Evolutionary conservation across 257 asterid genomes (phyloP).

Genomic region (Ilex asprella): DNA sequence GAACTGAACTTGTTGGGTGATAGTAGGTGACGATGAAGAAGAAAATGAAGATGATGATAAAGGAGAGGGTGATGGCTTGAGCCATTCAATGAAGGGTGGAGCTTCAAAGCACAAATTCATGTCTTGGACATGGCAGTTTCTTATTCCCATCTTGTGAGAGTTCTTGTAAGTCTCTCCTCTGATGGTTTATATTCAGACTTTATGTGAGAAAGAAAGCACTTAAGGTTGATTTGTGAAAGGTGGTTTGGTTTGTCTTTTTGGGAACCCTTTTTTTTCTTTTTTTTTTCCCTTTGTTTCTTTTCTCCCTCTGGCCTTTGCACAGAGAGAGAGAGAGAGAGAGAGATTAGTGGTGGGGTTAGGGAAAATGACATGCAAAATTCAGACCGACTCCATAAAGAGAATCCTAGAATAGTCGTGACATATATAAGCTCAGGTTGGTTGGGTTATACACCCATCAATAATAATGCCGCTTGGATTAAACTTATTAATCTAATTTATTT

Average conservation of each 20-base stretch:
- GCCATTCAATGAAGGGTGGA: conserved; percentile 57
- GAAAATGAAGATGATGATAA: conserved; percentile 13
- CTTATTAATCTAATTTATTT: no score
- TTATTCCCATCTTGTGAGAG: conserved; percentile 27
- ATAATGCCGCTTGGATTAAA: no score
- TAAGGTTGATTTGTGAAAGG: conserved; percentile 37
- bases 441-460: no score
- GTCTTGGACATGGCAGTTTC: conserved; percentile 34
- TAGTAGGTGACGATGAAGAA: conserved; percentile 16
- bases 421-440: neutral
- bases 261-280: conserved; percentile 28
- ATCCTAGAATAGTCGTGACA: conserved; percentile 37
- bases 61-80: conserved; percentile 37
- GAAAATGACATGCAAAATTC: conserved; percentile 47
- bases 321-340: conserved; percentile 15
- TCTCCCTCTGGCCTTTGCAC: conserved; percentile 8
- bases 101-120: conserved; percentile 38
- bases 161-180: conserved; percentile 11
- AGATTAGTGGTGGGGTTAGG: conserved; percentile 55
- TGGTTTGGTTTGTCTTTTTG: conserved; percentile 61
- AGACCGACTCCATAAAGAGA: conserved; percentile 33
- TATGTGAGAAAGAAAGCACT: conserved; percentile 47
- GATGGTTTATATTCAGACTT: conserved; percentile 42
- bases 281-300: conserved; percentile 4
- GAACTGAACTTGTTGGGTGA: conserved; percentile 14